A percentile compares a stretch with the other conserved stretches of the same genome.
phyloP scores from a whole-genome alignment of 352 stramenopile genomes.

The Globisporangium emineosum region DNA sequence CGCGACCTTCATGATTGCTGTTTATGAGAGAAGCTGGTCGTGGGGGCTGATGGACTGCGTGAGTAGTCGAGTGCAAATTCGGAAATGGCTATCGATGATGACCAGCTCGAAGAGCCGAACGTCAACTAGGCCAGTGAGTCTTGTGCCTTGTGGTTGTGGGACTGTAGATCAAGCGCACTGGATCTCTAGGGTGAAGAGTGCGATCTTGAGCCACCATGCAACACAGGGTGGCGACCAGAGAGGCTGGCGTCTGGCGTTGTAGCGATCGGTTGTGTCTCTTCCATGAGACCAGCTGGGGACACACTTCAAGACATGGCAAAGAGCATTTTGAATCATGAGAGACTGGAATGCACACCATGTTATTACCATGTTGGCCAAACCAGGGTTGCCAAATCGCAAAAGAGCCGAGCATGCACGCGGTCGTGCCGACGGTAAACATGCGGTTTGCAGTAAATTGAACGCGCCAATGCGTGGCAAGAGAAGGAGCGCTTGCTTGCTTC shows the following conservation, averaged over 20 bases:
- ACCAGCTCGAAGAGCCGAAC: neutral
- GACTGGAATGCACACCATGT: neutral
- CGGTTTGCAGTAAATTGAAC: neutral
- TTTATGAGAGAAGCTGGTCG: neutral
- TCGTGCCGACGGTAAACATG: neutral
- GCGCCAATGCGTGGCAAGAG: neutral
- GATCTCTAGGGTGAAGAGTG: neutral
- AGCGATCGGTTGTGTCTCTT: constrained; percentile 1
- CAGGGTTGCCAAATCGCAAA: neutral
- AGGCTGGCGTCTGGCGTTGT: neutral
- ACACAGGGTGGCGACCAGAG: neutral
- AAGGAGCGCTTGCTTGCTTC: neutral
- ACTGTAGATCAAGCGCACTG: neutral
- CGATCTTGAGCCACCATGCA: too few relatives aligned
- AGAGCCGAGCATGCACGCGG: neutral
- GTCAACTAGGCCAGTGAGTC: too few relatives aligned
- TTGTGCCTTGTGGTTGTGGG: too few relatives aligned
- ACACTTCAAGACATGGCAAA: neutral
- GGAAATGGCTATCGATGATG: neutral
- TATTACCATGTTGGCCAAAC: too few relatives aligned
- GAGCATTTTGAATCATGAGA: neutral
- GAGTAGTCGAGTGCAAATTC: neutral
- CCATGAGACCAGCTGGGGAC: constrained; percentile 1
- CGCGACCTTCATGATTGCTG: neutral
- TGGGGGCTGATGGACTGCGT: too few relatives aligned